These are phyloP conservation scores for Penicillium brevicompactum DNA, from an alignment of 2,329 filamentous ascomycete genomes.

Conservation along the genomic window DNA sequence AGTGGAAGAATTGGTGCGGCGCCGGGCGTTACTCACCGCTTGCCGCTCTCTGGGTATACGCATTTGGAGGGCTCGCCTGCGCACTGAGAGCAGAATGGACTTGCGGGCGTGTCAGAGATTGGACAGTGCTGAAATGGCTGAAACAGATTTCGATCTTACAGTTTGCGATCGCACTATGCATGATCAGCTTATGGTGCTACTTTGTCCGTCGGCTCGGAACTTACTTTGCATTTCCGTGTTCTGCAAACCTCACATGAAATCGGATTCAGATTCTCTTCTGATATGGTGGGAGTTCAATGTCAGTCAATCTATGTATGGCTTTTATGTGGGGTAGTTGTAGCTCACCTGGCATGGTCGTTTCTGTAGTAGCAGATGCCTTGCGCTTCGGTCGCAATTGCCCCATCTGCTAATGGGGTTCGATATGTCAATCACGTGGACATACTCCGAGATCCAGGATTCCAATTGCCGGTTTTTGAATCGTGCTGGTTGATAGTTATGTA, in stretches of 20 bases:
- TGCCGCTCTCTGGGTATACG: slow-evolving; percentile 24
- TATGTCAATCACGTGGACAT: background rate
- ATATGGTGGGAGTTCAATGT: background rate
- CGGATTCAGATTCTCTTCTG: slow-evolving; percentile 12
- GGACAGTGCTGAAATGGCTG: background rate
- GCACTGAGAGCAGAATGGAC: slow-evolving; percentile 24
- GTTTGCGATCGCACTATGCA: slow-evolving; percentile 23
- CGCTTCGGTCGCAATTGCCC: slow-evolving; percentile 12
- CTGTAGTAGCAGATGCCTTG: slow-evolving; percentile 1
- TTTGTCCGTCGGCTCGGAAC: background rate
- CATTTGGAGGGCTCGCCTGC: slow-evolving; percentile 19
- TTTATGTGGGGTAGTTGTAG: background rate
- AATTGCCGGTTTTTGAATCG: background rate
- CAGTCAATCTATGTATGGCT: background rate
- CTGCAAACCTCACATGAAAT: slow-evolving; percentile 27
- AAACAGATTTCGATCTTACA: slow-evolving; percentile 14
- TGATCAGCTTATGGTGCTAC: slow-evolving; percentile 6
- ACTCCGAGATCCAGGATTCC: background rate
- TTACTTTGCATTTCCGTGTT: slow-evolving; percentile 27
- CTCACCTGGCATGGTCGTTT: slow-evolving; percentile 11
- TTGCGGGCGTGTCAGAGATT: slow-evolving; percentile 7
- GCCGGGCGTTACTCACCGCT: slow-evolving; percentile 14
- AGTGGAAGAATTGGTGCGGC: background rate
- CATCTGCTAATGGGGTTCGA: background rate
- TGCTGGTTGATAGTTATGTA: background rate